phyloP scores from a whole-genome alignment of 2,329 filamentous ascomycete species.

The Acrodontium crateriforme region DNA sequence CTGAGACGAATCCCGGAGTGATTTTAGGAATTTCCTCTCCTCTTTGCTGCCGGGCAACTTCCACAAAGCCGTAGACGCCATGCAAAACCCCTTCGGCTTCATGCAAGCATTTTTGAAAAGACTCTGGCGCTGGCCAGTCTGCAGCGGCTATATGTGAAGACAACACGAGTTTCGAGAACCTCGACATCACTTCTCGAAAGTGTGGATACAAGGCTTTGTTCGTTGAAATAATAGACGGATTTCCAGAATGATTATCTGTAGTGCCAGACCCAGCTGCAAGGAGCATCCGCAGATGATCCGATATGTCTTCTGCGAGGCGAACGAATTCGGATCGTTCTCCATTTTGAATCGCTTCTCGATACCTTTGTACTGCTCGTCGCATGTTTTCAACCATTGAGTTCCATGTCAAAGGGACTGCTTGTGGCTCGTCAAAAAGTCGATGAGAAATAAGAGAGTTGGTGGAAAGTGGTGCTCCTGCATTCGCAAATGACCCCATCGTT shows the following conservation, averaged over 20 bases:
- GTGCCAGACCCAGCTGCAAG: slow-evolving; percentile 94
- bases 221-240: slow-evolving; percentile 96
- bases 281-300: slow-evolving; percentile 82
- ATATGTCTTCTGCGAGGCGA: slow-evolving; percentile 90
- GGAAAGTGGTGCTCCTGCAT: slow-evolving; percentile 26
- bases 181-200: slow-evolving; percentile 98
- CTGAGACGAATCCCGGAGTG: slow-evolving; percentile 82
- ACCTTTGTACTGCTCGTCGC: slow-evolving; percentile 77
- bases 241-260: slow-evolving; percentile 95
- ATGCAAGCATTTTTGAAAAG: slow-evolving; percentile 84
- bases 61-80: slow-evolving; percentile 91
- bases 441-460: slow-evolving; percentile 45
- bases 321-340: slow-evolving; percentile 83
- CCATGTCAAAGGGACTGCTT: slow-evolving; percentile 72
- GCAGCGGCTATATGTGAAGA: slow-evolving; percentile 95
- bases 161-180: slow-evolving; percentile 96
- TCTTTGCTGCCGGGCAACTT: slow-evolving; percentile 82
- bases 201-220: slow-evolving; percentile 96
- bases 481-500: slow-evolving; percentile 41
- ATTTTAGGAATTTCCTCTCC: slow-evolving; percentile 89
- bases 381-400: slow-evolving; percentile 82
- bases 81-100: slow-evolving; percentile 94
- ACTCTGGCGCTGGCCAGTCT: slow-evolving; percentile 89
- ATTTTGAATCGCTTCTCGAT: slow-evolving; percentile 75
- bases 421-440: slow-evolving; percentile 85